Conservation (phyloP, 176 grass and related monocot genomes). For the Hordeum vulgare region MorexV3_pseudomolecules_assembly NC_058519.1:644724961-644725460, state of each 20-base stretch:
- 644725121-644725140: background rate
- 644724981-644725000: too few relatives aligned
- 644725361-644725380: slow-evolving; percentile 78
- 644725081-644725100: too few relatives aligned
- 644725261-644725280: slow-evolving; percentile 72
- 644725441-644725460: slow-evolving; percentile 31
- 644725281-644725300: slow-evolving; percentile 89
- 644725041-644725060: too few relatives aligned
- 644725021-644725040: too few relatives aligned
- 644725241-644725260: slow-evolving; percentile 28
- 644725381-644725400: slow-evolving; percentile 76
- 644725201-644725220: background rate
- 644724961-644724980: too few relatives aligned
- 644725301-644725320: slow-evolving; percentile 97
- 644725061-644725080: too few relatives aligned
- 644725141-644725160: background rate
- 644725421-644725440: slow-evolving; percentile 85
- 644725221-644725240: slow-evolving; percentile 3
- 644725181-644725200: background rate
- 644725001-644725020: too few relatives aligned
- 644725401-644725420: slow-evolving; percentile 87
- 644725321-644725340: slow-evolving; percentile 93
- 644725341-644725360: slow-evolving; percentile 95
- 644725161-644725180: background rate
- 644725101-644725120: background rate